phyloP scores from a whole-genome alignment of 495 filamentous ascomycete genomes.

The Neurospora sp. region DNA sequence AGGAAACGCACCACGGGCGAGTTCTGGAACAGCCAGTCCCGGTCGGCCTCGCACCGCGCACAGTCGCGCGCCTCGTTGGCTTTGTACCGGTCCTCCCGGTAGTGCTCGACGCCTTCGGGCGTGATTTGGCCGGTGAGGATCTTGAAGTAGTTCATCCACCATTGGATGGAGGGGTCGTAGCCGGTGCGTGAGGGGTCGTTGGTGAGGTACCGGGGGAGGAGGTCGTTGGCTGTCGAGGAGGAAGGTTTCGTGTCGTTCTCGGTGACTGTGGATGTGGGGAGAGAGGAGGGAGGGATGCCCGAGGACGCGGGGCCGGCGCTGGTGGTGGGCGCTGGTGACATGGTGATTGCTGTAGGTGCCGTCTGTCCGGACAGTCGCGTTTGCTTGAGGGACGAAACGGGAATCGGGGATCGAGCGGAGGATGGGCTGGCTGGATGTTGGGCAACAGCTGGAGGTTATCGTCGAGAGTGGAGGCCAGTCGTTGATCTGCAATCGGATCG shows the following conservation, averaged over 20 bases:
- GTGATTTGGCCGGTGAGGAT: slow-evolving; percentile 64
- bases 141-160: slow-evolving; percentile 73
- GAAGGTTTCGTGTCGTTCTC: slow-evolving; percentile 3
- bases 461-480: background rate
- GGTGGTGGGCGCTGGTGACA: slow-evolving; percentile 1
- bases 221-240: background rate
- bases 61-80: slow-evolving; percentile 62
- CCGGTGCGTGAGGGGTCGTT: slow-evolving; percentile 46
- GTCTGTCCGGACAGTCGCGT: background rate
- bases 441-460: background rate
- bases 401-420: background rate
- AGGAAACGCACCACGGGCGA: slow-evolving; percentile 82
- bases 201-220: slow-evolving; percentile 20
- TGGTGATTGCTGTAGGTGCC: background rate
- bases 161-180: slow-evolving; percentile 50
- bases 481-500: background rate
- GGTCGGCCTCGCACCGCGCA: slow-evolving; percentile 63
- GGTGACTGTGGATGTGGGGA: slow-evolving; percentile 1
- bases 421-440: background rate
- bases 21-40: slow-evolving; percentile 70
- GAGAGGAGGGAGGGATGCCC: slow-evolving; percentile 2
- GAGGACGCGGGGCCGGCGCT: slow-evolving; percentile 1
- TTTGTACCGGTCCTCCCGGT: slow-evolving; percentile 56
- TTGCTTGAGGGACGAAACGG: background rate
- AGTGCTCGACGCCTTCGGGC: slow-evolving; percentile 55